A percentile compares a stretch with the other conserved stretches of the same genome.
Conservation (phyloP, 352 stramenopile genomes). For the Phytophthora melonis region DNA sequence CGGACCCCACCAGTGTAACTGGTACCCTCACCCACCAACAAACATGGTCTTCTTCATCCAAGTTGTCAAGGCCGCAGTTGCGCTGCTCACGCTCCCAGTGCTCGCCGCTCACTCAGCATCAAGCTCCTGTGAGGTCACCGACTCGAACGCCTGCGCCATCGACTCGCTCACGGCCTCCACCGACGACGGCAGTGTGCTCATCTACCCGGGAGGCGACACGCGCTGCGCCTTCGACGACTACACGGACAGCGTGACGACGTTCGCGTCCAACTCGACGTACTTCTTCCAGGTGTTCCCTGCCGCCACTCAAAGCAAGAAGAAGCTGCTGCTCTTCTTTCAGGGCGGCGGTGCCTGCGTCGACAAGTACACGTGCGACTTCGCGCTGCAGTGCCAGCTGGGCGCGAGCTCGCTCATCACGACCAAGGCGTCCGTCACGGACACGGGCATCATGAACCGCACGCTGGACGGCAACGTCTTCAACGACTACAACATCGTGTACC, state of each 20-base stretch:
- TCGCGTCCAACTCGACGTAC: slow-evolving; percentile 50
- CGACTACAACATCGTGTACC: slow-evolving; percentile 77
- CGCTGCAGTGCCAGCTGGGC: slow-evolving; percentile 51
- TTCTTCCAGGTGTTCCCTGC: slow-evolving; percentile 68
- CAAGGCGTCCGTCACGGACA: slow-evolving; percentile 45
- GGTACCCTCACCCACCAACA: too few species aligned
- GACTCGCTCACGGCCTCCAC: slow-evolving; percentile 31
- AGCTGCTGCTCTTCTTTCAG: slow-evolving; percentile 69
- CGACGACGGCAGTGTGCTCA: slow-evolving; percentile 39
- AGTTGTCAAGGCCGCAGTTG: slow-evolving; percentile 6
- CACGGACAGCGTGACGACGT: slow-evolving; percentile 32
- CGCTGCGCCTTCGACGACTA: slow-evolving; percentile 57
- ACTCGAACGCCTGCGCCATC: slow-evolving; percentile 33
- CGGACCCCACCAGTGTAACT: too few species aligned
- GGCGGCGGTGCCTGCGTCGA: slow-evolving; percentile 66
- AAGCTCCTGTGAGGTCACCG: slow-evolving; percentile 23
- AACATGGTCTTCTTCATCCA: slow-evolving; percentile 13
- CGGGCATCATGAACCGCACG: slow-evolving; percentile 60
- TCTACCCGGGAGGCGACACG: slow-evolving; percentile 51
- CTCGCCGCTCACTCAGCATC: slow-evolving; percentile 2
- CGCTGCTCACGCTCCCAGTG: background rate
- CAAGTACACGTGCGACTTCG: slow-evolving; percentile 63
- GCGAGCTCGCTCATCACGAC: slow-evolving; percentile 47
- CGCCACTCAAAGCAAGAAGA: slow-evolving; percentile 49
- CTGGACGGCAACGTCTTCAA: slow-evolving; percentile 60